Percentiles rank a stretch among this genome's conserved stretches.
phyloP scores from a whole-genome alignment of 116 monocot species.

The Cymodocea nodosa region DNA sequence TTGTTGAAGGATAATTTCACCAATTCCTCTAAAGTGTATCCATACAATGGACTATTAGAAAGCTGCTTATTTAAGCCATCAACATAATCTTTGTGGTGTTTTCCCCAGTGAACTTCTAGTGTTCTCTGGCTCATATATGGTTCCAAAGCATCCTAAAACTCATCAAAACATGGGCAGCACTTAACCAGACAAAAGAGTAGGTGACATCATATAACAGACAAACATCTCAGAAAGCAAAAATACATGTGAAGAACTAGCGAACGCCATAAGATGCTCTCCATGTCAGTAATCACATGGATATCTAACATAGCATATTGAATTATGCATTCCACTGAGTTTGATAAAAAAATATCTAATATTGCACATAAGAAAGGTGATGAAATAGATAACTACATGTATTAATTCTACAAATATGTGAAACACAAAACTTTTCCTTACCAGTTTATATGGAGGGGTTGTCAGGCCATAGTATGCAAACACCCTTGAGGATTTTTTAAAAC shows the following conservation, averaged over 20 bases:
- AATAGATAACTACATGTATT: not conserved
- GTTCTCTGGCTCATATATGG: slow-evolving; percentile 90
- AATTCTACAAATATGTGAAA: not conserved
- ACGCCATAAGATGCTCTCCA: no score
- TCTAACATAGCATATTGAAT: not conserved
- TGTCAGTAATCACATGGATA: not conserved
- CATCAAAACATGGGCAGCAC: not conserved
- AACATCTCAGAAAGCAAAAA: not conserved
- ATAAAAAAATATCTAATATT: not conserved
- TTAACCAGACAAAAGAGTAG: not conserved
- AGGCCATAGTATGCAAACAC: slow-evolving; percentile 60
- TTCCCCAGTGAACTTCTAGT: slow-evolving; percentile 84
- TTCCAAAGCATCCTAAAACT: slow-evolving; percentile 50
- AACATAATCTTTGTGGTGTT: slow-evolving; percentile 58
- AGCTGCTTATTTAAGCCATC: slow-evolving; percentile 86
- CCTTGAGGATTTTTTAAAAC: slow-evolving; percentile 17
- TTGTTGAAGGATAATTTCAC: slow-evolving; percentile 81
- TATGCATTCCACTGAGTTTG: not conserved
- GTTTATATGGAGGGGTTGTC: slow-evolving; percentile 83
- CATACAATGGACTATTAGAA: slow-evolving; percentile 55
- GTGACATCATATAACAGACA: not conserved
- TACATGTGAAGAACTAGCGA: not conserved
- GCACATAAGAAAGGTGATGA: not conserved
- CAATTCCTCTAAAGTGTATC: slow-evolving; percentile 75
- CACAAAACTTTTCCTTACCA: slow-evolving; percentile 35